Percentiles rank a stretch among this genome's conserved stretches.
phyloP scores from a whole-genome alignment of 164 flowering plant species.

The Chloranthus sessilifolius region DNA sequence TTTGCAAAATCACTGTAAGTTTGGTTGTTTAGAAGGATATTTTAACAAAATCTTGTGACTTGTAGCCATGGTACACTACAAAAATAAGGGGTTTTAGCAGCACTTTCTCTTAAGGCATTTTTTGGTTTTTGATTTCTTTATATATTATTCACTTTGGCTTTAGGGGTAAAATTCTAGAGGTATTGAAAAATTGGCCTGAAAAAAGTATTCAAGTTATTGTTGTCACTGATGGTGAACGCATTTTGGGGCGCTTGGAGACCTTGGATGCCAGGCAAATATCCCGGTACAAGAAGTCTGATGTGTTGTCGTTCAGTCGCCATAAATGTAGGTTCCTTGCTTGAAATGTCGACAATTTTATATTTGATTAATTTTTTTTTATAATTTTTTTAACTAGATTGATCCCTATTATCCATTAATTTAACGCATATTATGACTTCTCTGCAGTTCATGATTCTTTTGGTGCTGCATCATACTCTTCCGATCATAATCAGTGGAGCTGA shows the following conservation, averaged over 20 bases:
- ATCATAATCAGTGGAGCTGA: conserved; percentile 49
- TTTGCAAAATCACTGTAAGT: conserved; percentile 96
- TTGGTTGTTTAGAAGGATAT: conserved; percentile 2
- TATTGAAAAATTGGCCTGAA: conserved; percentile 91
- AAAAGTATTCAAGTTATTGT: conserved; percentile 79
- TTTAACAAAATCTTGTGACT: too few relatives aligned
- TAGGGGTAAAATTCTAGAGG: conserved; percentile 87
- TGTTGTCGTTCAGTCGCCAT: too few relatives aligned
- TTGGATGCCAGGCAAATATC: conserved; percentile 70
- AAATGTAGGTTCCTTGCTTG: too few relatives aligned
- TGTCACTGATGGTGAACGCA: conserved; percentile 85
- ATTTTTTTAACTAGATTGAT: too few relatives aligned
- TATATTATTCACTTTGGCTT: background rate
- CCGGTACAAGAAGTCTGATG: too few relatives aligned
- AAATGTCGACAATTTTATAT: too few relatives aligned
- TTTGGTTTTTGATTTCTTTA: conserved; percentile 1
- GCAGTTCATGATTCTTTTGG: conserved; percentile 68
- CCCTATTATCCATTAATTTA: too few relatives aligned
- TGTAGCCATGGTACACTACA: too few relatives aligned
- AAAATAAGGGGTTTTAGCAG: too few relatives aligned
- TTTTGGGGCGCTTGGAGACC: conserved; percentile 84
- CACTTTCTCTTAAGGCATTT: background rate
- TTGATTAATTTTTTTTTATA: too few relatives aligned
- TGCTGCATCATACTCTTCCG: conserved; percentile 67
- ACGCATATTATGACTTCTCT: too few relatives aligned